phyloP scores from a whole-genome alignment of 371 early-diverging fungal species.

The Conidiobolus incongruus region DNA sequence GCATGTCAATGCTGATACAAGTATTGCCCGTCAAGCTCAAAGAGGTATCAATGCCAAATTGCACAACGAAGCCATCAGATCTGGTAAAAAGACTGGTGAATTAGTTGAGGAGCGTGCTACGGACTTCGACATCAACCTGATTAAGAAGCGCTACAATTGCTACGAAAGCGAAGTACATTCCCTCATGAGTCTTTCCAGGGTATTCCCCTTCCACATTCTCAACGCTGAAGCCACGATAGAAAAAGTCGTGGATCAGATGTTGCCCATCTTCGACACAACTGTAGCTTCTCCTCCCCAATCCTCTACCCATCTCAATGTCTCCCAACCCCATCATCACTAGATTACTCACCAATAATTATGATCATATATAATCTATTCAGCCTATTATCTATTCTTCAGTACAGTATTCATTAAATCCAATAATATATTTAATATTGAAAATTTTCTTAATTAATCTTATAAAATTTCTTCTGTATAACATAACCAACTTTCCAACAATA shows the following conservation, averaged over 20 bases:
- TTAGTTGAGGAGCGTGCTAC: conserved; percentile 40
- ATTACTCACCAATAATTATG: too few species aligned
- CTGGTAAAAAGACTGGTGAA: conserved; percentile 32
- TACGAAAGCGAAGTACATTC: background rate
- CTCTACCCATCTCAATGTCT: too few species aligned
- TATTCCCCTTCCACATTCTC: conserved; percentile 3
- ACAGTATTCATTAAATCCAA: too few species aligned
- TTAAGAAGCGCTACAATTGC: conserved; percentile 1
- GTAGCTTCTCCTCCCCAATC: too few species aligned
- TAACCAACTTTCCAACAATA: too few species aligned
- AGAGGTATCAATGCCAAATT: conserved; percentile 30
- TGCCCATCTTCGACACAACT: background rate
- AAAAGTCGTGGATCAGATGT: conserved; percentile 26
- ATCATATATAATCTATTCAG: too few species aligned
- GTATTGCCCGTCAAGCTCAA: conserved; percentile 27
- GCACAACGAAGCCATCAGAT: conserved; percentile 27
- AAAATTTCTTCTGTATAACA: too few species aligned
- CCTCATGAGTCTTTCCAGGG: background rate
- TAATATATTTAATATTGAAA: too few species aligned
- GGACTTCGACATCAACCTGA: conserved; percentile 23
- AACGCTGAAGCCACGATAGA: conserved; percentile 16
- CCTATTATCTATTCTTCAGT: too few species aligned
- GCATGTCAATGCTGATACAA: conserved; percentile 40
- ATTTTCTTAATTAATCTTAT: too few species aligned
- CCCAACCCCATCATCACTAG: too few species aligned